Base-by-base conservation (phyloP, 73 alveolate species). In the Paramecium pentaurelia region DNA sequence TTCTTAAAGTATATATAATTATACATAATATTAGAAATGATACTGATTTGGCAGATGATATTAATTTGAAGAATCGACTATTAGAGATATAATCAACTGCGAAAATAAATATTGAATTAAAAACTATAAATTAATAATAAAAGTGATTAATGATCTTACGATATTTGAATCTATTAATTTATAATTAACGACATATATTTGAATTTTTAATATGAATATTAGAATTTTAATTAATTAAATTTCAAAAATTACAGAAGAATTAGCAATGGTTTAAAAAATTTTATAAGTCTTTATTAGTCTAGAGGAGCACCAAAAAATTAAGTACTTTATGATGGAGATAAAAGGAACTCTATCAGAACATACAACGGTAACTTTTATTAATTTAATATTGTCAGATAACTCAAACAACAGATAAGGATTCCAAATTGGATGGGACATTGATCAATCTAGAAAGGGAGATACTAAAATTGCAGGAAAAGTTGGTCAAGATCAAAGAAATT, bases 301-400 rank as follows among this genome's bases (percentile, higher is more conserved):
- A 80, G 91, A 80, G 91, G 91, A 80, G 91, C 51, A 42, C 91
- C 91, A 2, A 80, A 80, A 22, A 80, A 36, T 47, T 44, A 42
- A 47, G 91, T 80, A 10, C 32, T 80, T 22, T 80, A 11, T 22
- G 91, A 80, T 20, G 91, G 91, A 25, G 91, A 80, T 45, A 45
- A 80, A n/a, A 80, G 30, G 34, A 40, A 42, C 20, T 80, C 77
- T 3, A 80, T 80, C 8, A 80, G 91, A 80, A 80, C 91, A 16
- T 80, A 80, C 18, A 28, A 49, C n/a, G 87, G 87, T 73, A 73
- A 5, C 14, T 37, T 5, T 54, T 54, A n/a, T 18, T 54, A 54
- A 37, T 73, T 30, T 73, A 73, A 36, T 37, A 73, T 37, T 36
- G 0, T 7, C 22, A 80, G 75, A 80, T 80, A 80, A 80, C 58